Base-by-base conservation (phyloP, 106 monocot genomes). In the Vanilla planifolia region DNA sequence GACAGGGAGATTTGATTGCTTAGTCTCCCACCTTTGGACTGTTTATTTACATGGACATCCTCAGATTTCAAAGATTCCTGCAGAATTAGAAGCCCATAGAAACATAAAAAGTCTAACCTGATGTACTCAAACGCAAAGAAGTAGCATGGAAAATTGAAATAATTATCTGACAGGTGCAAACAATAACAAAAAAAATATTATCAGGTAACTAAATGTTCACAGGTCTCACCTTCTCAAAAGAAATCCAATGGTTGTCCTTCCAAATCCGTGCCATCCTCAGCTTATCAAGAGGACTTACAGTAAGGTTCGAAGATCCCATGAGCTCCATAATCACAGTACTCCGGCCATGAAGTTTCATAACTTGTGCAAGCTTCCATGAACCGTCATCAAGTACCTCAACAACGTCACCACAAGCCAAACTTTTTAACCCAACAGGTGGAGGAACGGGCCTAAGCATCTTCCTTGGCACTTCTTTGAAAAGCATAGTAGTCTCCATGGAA, bases 51-150 rank as follows among this genome's bases (percentile, higher is more conserved):
- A 37, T 40, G 26, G 20, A 55, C 20, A 63, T 53, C 9, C 25
- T 21, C 20, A 43, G 23, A 34, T 62, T 63, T 44, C 29, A 42
- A 19, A 40, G 33, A 43, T 11, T 64, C 64, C 75, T 75, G 56
- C 57, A 43, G n/a, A 20, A 42, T 33, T 33, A 13, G 4, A 29
- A 8, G 4, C 15, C n/a, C 20, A 23, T 8, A 41, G 6, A 22
- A 42, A 59, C 20, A 33, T 43, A 28, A 51, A n/a, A 61, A 21
- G 0, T 14, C 20, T n/a, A n/a, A n/a, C n/a, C n/a, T n/a, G n/a
- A n/a, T n/a, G n/a, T n/a, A n/a, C n/a, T n/a, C n/a, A n/a, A n/a
- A n/a, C n/a, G n/a, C n/a, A n/a, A n/a, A n/a, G n/a, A n/a, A n/a
- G n/a, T n/a, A n/a, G n/a, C n/a, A n/a, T n/a, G n/a, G n/a, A n/a